Base-by-base conservation (phyloP, 140 eudicot species). In the Flaveria floridana region DNA sequence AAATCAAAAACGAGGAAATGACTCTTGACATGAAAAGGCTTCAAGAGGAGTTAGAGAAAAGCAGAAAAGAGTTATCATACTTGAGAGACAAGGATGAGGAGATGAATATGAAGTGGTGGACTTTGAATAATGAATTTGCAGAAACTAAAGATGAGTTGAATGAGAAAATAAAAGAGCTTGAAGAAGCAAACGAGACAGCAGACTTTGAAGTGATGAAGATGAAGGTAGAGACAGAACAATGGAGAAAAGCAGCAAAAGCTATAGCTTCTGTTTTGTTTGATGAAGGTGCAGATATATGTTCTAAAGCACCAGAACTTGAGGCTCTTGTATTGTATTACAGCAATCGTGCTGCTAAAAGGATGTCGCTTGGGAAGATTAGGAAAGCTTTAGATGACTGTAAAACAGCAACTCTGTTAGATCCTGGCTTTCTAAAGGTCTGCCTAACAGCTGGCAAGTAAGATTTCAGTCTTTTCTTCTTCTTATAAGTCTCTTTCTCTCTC, bases 181-280 rank as follows among this genome's bases (percentile, higher is more conserved):
- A 84, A 74, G 89, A 72, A 57, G 87, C 67, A 11, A 86, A 87
- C 56, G 81, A 70, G 67, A 81, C 76, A 14, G 63, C 83, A 46
- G 84, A 77, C 69, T 14, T 47, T 23, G 98, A 90, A 77, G 87
- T 88, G 85, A 85, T 55, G 78, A 85, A 61, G 80, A 78, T 85
- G 59, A 82, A 76, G 37, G 80, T 80, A 44, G 93, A 88, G 28
- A 80, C 85, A 13, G 97, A 86, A 66, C 89, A 90, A 55, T 93
- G 97, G 98, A 86, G 88, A 62, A 93, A 90, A 81, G 89, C 97
- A 28, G 97, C 98, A 13, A 96, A 93, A 83, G 97, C 98, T 46
- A 85, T 96, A 19, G 94, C 94, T 11, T 59, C 82, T 1, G 86
- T 68, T 75, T 78, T 81, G 78, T 82, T 80, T 63, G 91, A 71